Conservation (phyloP, 495 filamentous ascomycete species). For the Podospora tetraspora region DNA sequence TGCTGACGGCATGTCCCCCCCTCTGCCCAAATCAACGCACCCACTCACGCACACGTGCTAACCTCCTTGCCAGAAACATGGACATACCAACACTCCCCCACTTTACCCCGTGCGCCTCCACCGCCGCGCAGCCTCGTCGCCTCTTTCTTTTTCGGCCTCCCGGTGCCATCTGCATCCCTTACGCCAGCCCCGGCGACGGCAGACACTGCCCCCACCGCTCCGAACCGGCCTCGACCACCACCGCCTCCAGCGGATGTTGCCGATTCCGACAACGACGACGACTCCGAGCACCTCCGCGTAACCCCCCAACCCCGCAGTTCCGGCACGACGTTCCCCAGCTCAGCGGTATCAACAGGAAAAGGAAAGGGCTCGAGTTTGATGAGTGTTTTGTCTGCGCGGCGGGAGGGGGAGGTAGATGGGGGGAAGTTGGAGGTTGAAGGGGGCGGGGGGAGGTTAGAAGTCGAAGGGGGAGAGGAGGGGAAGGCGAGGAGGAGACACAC, state of each 20-base stretch:
- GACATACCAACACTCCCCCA: conserved; percentile 6
- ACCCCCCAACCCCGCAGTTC: background rate
- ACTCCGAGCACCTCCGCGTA: background rate
- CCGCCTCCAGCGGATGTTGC: background rate
- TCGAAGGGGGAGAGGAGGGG: background rate
- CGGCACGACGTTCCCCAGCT: conserved; percentile 11
- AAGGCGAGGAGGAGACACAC: background rate
- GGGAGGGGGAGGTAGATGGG: background rate
- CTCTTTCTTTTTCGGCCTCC: conserved; percentile 13
- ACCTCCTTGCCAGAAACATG: background rate
- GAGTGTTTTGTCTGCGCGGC: background rate
- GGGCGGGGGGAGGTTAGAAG: background rate
- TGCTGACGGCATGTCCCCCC: background rate
- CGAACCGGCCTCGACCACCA: background rate
- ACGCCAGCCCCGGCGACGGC: background rate
- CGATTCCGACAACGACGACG: background rate
- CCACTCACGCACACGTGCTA: background rate
- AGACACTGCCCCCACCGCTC: background rate
- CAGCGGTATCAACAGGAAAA: background rate
- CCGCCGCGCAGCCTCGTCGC: background rate
- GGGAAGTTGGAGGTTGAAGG: background rate
- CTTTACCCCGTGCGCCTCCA: background rate
- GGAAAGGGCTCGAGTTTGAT: conserved; percentile 3
- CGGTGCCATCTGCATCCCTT: no score
- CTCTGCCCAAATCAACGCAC: no score